Base-by-base conservation (phyloP, 768 basidiomycete species). In the Amanita pseudoporphyria region DNA sequence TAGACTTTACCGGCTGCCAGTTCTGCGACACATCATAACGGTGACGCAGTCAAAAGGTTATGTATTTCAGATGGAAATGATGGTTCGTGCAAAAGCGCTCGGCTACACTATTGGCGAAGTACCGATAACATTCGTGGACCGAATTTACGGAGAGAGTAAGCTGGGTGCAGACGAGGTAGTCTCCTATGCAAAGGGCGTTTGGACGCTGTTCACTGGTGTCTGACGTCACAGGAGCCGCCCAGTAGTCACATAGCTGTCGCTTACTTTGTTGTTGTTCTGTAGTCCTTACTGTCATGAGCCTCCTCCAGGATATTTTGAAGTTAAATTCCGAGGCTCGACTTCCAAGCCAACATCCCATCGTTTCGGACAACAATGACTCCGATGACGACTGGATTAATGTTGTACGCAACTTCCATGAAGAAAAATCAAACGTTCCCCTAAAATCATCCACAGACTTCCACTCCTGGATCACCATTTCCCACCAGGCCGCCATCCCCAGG, bases 1-100 rank as follows among this genome's bases (percentile, higher is more conserved):
- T 38, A 88, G 88, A 52, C 64, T 95, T 13, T 95, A 95, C 63
- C 81, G 87, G 33, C 63, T 79, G 9, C 72, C 74, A 1, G 92
- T 87, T 6, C 71, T 95, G 48, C 78, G 76, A 42, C 81, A 90
- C 56, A 86, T 95, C 59, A 94, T 95, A 57, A 78, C 83, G 4
- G 75, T 83, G 55, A 91, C 87, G 1, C 76, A 83, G 53, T 91
- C 90, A 2, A 87, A 87, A 55, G 92, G 92, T 7, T 95, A 94
- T 58, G 92, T 95, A 26, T 94, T 95, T 71, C 92, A 95, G 72
- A 95, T 95, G 92, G 92, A 95, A 63, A 95, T 94, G 84, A 94
- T 94, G 78, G 92, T 91, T 16, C 79, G 92, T 1, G 92, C 92
- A 4, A 76, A 82, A 18, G 79, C 86, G 1, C 67, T 89, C 49